Evolutionary conservation across 192 early-diverging fungal species (phyloP).

Genomic region (Chytriomyces sp.): DNA sequence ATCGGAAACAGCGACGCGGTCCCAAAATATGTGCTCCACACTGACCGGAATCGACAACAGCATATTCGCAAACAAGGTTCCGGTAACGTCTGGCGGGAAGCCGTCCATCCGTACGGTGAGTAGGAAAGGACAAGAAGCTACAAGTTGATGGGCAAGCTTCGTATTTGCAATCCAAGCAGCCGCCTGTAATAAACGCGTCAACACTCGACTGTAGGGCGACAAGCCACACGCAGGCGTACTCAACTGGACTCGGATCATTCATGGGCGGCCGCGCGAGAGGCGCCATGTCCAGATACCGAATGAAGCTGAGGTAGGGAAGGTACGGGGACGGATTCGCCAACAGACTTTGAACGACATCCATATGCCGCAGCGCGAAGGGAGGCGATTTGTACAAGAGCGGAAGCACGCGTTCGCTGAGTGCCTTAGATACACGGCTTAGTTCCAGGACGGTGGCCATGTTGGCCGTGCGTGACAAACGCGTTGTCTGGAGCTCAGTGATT

Average conservation of each 20-base stretch:
- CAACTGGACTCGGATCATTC: neutral
- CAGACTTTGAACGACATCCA: neutral
- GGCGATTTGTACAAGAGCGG: neutral
- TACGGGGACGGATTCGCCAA: neutral
- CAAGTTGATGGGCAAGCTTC: neutral
- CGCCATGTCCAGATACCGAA: constrained; percentile 5
- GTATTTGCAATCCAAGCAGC: constrained; percentile 15
- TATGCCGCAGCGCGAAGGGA: neutral
- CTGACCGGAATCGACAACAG: neutral
- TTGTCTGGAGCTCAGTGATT: neutral
- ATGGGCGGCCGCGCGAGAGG: neutral
- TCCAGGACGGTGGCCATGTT: neutral
- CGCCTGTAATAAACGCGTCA: neutral
- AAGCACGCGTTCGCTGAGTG: neutral
- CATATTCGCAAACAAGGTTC: constrained; percentile 7
- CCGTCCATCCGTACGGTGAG: constrained; percentile 9
- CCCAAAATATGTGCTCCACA: constrained; percentile 1
- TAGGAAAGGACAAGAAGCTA: constrained; percentile 1
- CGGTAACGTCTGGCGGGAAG: constrained; percentile 19
- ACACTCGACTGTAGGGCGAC: neutral
- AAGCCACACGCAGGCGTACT: neutral
- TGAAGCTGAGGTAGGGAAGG: neutral
- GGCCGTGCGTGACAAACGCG: neutral
- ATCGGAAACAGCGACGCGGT: constrained; percentile 19
- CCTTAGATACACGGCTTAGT: neutral